phyloP scores from a whole-genome alignment of 2,329 filamentous ascomycete genomes.

The Pestalotiopsis sp. region DNA sequence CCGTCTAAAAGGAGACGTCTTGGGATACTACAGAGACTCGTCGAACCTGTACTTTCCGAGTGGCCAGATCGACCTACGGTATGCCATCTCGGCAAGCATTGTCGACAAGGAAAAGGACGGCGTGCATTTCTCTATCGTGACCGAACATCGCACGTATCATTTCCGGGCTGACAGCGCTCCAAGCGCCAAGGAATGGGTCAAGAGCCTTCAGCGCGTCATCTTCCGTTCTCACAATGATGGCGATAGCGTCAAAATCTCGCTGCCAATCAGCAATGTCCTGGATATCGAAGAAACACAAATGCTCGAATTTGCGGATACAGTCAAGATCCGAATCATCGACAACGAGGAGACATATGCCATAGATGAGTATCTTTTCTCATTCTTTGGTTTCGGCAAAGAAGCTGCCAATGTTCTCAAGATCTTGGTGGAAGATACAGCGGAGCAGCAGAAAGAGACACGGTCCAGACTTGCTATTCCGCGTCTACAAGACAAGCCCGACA shows the following conservation, averaged over 20 bases:
- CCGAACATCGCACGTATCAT: conserved; percentile 80
- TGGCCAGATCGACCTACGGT: conserved; percentile 89
- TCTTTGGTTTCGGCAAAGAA: conserved; percentile 84
- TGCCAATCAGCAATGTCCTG: conserved; percentile 86
- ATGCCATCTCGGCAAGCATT: conserved; percentile 84
- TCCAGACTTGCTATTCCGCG: conserved; percentile 20
- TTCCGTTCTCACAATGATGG: conserved; percentile 96
- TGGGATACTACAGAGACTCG: conserved; percentile 85
- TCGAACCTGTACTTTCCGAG: conserved; percentile 89
- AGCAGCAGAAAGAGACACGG: conserved; percentile 39
- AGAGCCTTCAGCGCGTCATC: conserved; percentile 89
- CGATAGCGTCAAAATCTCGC: conserved; percentile 92
- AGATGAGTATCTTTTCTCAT: conserved; percentile 98
- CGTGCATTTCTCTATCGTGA: conserved; percentile 78
- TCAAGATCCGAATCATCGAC: conserved; percentile 91
- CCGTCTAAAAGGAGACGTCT: conserved; percentile 84
- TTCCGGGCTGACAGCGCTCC: conserved; percentile 86
- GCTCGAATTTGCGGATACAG: conserved; percentile 88
- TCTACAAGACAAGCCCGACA: conserved; percentile 9
- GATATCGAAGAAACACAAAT: conserved; percentile 92
- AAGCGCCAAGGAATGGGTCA: conserved; percentile 96
- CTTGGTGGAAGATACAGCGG: conserved; percentile 67
- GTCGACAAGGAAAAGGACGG: conserved; percentile 78
- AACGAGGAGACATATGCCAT: conserved; percentile 94
- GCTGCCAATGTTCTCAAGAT: conserved; percentile 78